Base-by-base conservation (phyloP, 1,139 yeast species). In the Yamadazyma oceani region DNA sequence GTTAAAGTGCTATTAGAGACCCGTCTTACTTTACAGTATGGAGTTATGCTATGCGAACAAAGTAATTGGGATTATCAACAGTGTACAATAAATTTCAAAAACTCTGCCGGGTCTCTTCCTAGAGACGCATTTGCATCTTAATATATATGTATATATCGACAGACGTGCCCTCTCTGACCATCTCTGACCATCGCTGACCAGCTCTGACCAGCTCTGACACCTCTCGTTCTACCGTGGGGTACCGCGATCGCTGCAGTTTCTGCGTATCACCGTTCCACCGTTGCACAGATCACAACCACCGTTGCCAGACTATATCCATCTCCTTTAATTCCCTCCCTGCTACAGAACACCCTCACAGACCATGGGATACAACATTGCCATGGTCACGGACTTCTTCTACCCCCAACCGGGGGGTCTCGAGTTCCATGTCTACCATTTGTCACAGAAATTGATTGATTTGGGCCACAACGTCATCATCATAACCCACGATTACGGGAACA, bases 401-500 rank as follows among this genome's bases (percentile, higher is more conserved):
- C 99, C 99, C 14, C 98, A 94, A 58, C 85, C 97, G 0, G 99
- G 99, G 2, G 99, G 99, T 7, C 94, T 94, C 3, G 99, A 94
- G 59, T 80, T 92, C 45, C 98, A 94, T 57, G 88, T 92, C 17
- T 89, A 87, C 60, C 97, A 92, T 58, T 52, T 72, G 28, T 67
- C 82, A 0, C 95, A 88, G 60, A 81, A 85, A 54, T 75, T 92
- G 42, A 85, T 89, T 14, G 80, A 80, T 23, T 64, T 84, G 35
- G 98, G 97, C 5, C 98, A 94, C 57, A 81, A 89, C 3, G 98
- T 94, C n/a, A 67, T 90, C 3, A 79, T 94, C 27, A 76, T 92
- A 26, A 89, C 97, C 8, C 98, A 92, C 60, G 82, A 89, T 26
- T 90, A 94, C 53, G 88, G 85, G 1, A 75, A 83, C 40, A 66